Percentiles rank a stretch among this genome's conserved stretches.
These are phyloP conservation scores for Penicillium pancosmium DNA, from an alignment of 495 filamentous ascomycete genomes.

Conservation along the genomic window DNA sequence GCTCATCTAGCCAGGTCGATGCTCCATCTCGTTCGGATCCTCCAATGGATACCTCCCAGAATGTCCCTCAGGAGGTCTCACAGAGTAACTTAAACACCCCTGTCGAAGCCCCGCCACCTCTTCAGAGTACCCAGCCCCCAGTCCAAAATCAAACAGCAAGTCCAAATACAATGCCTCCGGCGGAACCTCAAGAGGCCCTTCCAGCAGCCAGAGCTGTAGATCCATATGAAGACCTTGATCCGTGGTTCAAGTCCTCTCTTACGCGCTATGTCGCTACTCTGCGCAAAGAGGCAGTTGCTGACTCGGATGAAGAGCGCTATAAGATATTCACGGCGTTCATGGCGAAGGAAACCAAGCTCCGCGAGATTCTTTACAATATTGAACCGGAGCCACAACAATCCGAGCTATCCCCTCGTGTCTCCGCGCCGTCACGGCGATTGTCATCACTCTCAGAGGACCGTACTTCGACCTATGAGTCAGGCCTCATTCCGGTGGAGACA, in stretches of 20 bases:
- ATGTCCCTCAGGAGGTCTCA: background rate
- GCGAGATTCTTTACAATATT: conserved; percentile 55
- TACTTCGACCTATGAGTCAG: conserved; percentile 33
- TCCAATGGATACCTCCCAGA: background rate
- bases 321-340: conserved; percentile 56
- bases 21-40: background rate
- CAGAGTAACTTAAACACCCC: background rate
- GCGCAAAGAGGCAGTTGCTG: conserved; percentile 53
- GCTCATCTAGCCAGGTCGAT: conserved; percentile 11
- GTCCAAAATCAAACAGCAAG: background rate
- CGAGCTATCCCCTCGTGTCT: conserved; percentile 12
- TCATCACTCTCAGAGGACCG: conserved; percentile 16
- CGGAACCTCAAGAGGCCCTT: conserved; percentile 4
- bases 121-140: conserved; percentile 7
- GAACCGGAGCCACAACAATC: conserved; percentile 36
- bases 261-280: conserved; percentile 56
- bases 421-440: conserved; percentile 12
- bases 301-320: conserved; percentile 52
- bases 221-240: conserved; percentile 53
- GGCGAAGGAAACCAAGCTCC: conserved; percentile 53
- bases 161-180: background rate
- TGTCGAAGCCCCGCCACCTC: background rate
- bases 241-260: conserved; percentile 56
- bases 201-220: conserved; percentile 28
- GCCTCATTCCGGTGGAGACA: conserved; percentile 39